Evolutionary conservation across 1,284 basidiomycete species (phyloP), one percentile per base, ranked within the genome.

Genomic region (Sanghuangporus weigelae): DNA sequence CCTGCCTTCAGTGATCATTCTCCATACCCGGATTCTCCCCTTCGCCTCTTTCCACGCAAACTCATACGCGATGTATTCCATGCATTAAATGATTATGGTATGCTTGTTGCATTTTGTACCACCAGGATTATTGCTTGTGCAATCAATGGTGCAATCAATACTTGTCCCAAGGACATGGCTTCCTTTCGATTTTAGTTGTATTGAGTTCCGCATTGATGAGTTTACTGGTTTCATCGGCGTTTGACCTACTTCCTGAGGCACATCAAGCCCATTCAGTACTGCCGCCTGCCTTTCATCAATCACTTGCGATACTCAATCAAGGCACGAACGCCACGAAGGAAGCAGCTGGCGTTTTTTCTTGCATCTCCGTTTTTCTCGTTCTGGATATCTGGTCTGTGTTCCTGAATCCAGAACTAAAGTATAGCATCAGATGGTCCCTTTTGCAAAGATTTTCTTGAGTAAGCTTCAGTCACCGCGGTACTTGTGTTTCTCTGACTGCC

Each of bases 1-100:
- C 26, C 26, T 31, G 26, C 26, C 6, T 51, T 39, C 46, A 65
- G 64, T 65, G 48, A 66, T 66, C 40, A 61, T 6, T 58, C 36
- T 57, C 44, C 53, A 48, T 42, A 35, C 23, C 11, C 51, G n/a
- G 39, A n/a, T 38, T 54, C 53, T n/a, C 44, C 49, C 26, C 36
- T 54, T 23, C 42, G 48, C 26, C 31, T 56, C 36, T 53, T 19
- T 42, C 53, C 26, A 26, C 40, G 12, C 38, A 38, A 42, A 36
- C 49, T 39, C 56, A 51, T 61, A 54, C 49, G 36, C 21, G 51
- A 56, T 60, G 46, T 48, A 46, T 56, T n/a, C 54, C 63, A 63
- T 59, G 51, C 58, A 58, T 14, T 54, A 53, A 60, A 54, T 50
- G 39, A 60, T 21, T 40, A 60, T 53, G 48, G 50, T 60, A 54